These are phyloP conservation scores for Paspalum notatum DNA, from an alignment of 176 grass and related monocot species.

Conservation along the genomic window DNA sequence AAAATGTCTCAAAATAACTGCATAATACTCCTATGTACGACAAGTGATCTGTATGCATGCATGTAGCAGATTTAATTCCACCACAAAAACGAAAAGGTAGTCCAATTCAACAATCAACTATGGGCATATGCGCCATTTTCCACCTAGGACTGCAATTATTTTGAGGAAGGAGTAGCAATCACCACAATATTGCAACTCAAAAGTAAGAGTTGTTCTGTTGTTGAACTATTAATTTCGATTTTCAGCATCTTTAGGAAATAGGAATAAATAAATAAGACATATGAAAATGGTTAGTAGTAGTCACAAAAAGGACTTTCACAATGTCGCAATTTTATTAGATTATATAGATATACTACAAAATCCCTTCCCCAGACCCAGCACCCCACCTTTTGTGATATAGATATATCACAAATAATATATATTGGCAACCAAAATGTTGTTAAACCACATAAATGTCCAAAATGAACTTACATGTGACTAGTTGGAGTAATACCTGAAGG, in stretches of 20 bases:
- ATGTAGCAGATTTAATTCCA: no score
- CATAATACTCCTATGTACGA: no score
- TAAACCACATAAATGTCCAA: background rate
- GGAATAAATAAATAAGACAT: background rate
- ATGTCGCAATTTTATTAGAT: background rate
- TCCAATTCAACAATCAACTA: no score
- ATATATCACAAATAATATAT: slow-evolving; percentile 10
- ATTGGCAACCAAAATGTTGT: background rate
- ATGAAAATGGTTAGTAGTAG: background rate
- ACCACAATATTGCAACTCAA: background rate
- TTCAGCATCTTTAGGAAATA: background rate
- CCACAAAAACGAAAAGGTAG: no score
- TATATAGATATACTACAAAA: background rate
- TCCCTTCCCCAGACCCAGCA: no score
- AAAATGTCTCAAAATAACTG: background rate
- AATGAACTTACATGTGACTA: slow-evolving; percentile 9
- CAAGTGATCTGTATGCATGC: no score
- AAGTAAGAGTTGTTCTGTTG: background rate
- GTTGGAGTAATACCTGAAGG: slow-evolving; percentile 64
- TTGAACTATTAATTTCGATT: background rate
- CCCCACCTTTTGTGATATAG: no score
- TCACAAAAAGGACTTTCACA: background rate
- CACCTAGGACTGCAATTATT: no score
- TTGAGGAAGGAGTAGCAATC: no score
- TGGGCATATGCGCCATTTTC: no score